A percentile compares a stretch with the other conserved stretches of the same genome.
phyloP scores from a whole-genome alignment of 2,329 filamentous ascomycete species.

The Coniochaeta prunicola region DNA sequence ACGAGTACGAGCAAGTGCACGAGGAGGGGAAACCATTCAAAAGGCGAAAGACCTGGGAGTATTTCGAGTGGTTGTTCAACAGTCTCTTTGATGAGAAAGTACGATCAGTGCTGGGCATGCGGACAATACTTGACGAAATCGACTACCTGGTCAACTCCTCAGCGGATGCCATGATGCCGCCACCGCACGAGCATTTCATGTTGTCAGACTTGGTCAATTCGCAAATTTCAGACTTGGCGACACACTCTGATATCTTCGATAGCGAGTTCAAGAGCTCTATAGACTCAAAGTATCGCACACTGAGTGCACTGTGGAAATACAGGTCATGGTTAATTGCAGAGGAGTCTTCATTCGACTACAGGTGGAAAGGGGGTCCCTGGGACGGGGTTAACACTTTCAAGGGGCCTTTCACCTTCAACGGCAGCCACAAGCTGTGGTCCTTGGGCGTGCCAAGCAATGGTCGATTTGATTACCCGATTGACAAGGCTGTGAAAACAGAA shows the following conservation, averaged over 20 bases:
- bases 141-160: background rate
- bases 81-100: background rate
- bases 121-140: background rate
- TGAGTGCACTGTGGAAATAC: background rate
- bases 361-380: background rate
- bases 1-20: background rate
- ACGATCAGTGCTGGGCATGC: background rate
- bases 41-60: background rate
- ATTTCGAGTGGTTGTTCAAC: background rate
- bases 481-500: background rate
- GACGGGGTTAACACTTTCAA: too few relatives aligned
- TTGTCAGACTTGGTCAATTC: background rate
- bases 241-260: background rate
- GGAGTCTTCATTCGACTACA: background rate
- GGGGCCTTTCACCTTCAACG: background rate
- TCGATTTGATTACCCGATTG: background rate
- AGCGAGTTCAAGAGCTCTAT: background rate
- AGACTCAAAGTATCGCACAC: background rate
- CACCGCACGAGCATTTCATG: background rate
- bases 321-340: background rate
- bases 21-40: background rate
- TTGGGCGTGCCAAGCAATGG: background rate
- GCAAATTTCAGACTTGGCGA: background rate
- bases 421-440: background rate
- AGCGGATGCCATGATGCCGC: background rate